Conservation (phyloP, 23 red algal species). For the Cyanidium caldarium region DNA sequence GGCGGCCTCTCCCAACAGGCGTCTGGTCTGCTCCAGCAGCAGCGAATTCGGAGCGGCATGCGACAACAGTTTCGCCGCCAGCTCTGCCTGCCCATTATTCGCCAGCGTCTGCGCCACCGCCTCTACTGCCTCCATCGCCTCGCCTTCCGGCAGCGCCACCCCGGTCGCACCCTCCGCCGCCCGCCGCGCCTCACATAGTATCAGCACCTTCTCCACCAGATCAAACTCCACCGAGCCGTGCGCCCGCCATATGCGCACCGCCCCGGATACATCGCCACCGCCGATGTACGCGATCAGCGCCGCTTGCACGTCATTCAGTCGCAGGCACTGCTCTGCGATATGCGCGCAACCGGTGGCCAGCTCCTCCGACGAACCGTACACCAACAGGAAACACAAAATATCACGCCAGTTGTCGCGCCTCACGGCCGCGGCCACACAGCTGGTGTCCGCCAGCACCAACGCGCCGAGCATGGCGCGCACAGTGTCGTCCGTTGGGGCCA, state of each 20-base stretch:
- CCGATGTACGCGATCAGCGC: not conserved
- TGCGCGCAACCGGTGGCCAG: not conserved
- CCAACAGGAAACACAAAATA: not conserved
- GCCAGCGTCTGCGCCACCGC: not conserved
- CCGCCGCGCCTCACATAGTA: not conserved
- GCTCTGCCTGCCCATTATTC: not conserved
- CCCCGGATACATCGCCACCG: not conserved
- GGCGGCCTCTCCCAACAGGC: not conserved
- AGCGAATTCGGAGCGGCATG: too few relatives aligned
- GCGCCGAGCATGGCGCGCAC: not conserved
- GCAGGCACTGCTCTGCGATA: not conserved
- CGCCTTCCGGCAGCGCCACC: not conserved
- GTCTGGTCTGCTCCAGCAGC: too few relatives aligned
- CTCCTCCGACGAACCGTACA: not conserved
- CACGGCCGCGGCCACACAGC: too few relatives aligned
- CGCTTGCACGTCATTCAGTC: not conserved
- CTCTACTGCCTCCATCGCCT: not conserved
- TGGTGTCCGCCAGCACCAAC: not conserved
- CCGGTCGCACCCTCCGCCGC: not conserved
- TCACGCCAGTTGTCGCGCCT: not conserved
- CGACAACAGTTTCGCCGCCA: not conserved
- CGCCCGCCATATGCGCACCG: not conserved
- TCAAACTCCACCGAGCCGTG: not conserved
- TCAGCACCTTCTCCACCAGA: not conserved
- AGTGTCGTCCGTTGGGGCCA: not conserved